A percentile compares a stretch with the other conserved stretches of the same genome.
These are phyloP conservation scores for Discostella pseudostelligera DNA, from an alignment of 108 stramenopile genomes.

Conservation along the genomic window DNA sequence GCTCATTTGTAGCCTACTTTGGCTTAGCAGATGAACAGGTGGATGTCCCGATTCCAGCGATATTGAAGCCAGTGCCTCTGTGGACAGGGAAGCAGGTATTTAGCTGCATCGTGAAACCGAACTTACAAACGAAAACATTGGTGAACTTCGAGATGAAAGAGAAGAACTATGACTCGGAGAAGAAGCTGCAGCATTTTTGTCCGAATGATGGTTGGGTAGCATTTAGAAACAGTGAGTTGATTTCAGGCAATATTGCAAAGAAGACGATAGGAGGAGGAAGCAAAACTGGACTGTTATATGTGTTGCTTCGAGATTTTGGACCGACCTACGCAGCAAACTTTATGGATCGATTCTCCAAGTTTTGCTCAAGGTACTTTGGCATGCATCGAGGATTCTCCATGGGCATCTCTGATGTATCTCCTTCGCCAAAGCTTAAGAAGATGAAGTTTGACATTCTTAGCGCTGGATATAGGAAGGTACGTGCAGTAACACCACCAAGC, in stretches of 20 bases:
- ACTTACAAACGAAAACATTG: constrained; percentile 51
- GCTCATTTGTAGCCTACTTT: constrained; percentile 85
- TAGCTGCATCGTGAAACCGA: constrained; percentile 84
- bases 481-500: constrained; percentile 4
- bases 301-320: constrained; percentile 86
- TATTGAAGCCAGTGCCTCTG: constrained; percentile 87
- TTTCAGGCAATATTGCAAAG: constrained; percentile 94
- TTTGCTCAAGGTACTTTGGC: constrained; percentile 93
- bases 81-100: constrained; percentile 99
- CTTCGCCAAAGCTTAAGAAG: constrained; percentile 64
- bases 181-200: constrained; percentile 81
- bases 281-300: constrained; percentile 94
- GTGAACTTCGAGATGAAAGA: constrained; percentile 95
- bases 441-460: constrained; percentile 85
- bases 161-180: constrained; percentile 78
- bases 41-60: constrained; percentile 90
- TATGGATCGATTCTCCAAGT: constrained; percentile 95
- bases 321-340: constrained; percentile 66
- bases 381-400: constrained; percentile 93
- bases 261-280: constrained; percentile 95
- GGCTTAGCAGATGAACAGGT: constrained; percentile 91
- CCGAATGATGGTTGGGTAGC: constrained; percentile 95
- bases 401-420: constrained; percentile 97
- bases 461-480: constrained; percentile 67
- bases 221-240: constrained; percentile 89